Evolutionary conservation across 2,329 filamentous ascomycete species (phyloP).

Genomic region (Penicillium sp.): DNA sequence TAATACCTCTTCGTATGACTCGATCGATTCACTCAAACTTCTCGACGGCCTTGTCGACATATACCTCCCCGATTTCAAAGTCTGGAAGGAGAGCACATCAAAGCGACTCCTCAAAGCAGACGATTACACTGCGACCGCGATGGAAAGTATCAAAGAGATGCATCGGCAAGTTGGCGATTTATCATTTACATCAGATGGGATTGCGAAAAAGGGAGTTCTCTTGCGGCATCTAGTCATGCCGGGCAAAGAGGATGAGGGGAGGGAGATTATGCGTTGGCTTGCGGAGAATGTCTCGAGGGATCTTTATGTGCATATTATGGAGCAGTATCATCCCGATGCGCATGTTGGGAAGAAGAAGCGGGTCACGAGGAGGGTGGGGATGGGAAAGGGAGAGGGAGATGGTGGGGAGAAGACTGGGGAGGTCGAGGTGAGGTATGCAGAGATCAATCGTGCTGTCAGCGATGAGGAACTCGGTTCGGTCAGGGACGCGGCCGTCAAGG

Average conservation of each 20-base stretch:
- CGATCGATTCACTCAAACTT: constrained; percentile 68
- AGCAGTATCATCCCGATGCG: constrained; percentile 80
- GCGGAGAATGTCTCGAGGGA: constrained; percentile 73
- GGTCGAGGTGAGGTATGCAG: constrained; percentile 66
- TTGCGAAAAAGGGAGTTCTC: constrained; percentile 76
- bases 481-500: constrained; percentile 67
- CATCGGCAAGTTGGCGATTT: constrained; percentile 80
- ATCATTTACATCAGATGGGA: constrained; percentile 78
- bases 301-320: constrained; percentile 84
- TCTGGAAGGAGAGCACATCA: constrained; percentile 70
- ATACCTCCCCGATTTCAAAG: constrained; percentile 87
- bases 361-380: constrained; percentile 33
- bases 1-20: constrained; percentile 83
- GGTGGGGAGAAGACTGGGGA: constrained; percentile 7
- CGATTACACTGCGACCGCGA: constrained; percentile 71
- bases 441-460: constrained; percentile 75
- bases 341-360: constrained; percentile 74
- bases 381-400: constrained; percentile 18
- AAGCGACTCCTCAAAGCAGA: constrained; percentile 76
- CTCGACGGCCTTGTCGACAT: constrained; percentile 82
- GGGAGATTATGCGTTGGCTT: constrained; percentile 75
- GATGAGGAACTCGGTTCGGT: constrained; percentile 68
- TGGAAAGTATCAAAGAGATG: constrained; percentile 79
- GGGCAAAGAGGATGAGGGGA: constrained; percentile 72
- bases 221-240: constrained; percentile 86